A percentile compares a stretch with the other conserved stretches of the same genome.
phyloP scores from a whole-genome alignment of 2,329 filamentous ascomycete species.

The Clonostachys rosea region DNA sequence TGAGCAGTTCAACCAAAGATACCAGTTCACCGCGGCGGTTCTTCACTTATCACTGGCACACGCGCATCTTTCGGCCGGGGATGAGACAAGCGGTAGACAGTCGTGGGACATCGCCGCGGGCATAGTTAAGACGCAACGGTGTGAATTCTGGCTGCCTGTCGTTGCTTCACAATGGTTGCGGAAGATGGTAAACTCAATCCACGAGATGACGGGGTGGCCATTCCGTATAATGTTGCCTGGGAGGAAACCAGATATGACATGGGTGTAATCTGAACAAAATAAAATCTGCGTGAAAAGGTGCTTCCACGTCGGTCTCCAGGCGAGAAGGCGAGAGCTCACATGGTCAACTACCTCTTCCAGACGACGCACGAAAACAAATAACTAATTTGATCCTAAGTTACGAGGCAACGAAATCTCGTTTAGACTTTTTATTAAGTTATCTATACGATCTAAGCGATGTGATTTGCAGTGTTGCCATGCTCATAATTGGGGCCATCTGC shows the following conservation, averaged over 20 bases:
- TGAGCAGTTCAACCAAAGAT: slow-evolving; percentile 8
- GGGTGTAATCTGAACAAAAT: background rate
- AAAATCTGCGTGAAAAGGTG: too few relatives aligned
- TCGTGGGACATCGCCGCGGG: slow-evolving; percentile 16
- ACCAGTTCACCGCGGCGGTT: slow-evolving; percentile 13
- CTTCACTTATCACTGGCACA: slow-evolving; percentile 20
- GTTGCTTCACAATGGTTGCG: slow-evolving; percentile 19
- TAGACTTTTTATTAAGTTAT: too few relatives aligned
- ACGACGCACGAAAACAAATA: too few relatives aligned
- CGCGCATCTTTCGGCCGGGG: slow-evolving; percentile 11
- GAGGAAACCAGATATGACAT: slow-evolving; percentile 4
- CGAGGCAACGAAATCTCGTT: too few relatives aligned
- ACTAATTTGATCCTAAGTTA: too few relatives aligned
- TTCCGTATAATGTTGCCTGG: slow-evolving; percentile 22
- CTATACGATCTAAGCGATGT: too few relatives aligned
- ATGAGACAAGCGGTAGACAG: slow-evolving; percentile 5
- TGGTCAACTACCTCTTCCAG: too few relatives aligned
- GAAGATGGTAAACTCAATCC: slow-evolving; percentile 14
- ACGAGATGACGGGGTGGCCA: slow-evolving; percentile 15
- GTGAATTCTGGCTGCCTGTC: slow-evolving; percentile 21
- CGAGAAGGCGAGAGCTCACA: too few relatives aligned
- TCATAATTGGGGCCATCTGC: too few relatives aligned
- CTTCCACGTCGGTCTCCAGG: too few relatives aligned
- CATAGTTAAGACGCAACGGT: slow-evolving; percentile 14
- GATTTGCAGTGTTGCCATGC: too few relatives aligned